Conservation (phyloP, 768 basidiomycete genomes). For the Pulveroboletus frians region DNA sequence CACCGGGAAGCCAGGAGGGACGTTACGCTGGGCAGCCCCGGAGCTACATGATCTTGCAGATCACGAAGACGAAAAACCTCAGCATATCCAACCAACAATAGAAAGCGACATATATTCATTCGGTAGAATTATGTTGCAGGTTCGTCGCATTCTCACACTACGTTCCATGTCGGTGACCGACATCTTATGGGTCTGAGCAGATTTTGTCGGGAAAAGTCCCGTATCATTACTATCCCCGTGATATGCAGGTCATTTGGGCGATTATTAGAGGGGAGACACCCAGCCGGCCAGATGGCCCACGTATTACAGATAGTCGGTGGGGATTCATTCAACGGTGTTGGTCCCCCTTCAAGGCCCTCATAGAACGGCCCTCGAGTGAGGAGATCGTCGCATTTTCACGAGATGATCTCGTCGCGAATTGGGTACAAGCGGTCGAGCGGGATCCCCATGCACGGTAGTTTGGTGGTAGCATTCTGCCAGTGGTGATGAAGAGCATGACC, state of each 20-base stretch:
- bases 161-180: not conserved
- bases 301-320: constrained; percentile 3
- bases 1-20: not conserved
- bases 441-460: too few species aligned
- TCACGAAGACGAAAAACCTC: not conserved
- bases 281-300: not conserved
- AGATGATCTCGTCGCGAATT: not conserved
- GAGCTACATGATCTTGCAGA: constrained; percentile 30
- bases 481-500: too few species aligned
- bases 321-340: not conserved
- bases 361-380: constrained; percentile 1
- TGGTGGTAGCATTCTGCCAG: too few species aligned
- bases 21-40: constrained; percentile 27
- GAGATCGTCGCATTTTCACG: not conserved
- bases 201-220: constrained; percentile 2
- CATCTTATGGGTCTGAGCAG: not conserved
- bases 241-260: not conserved
- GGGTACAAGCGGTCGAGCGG: not conserved
- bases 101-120: constrained; percentile 8
- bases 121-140: constrained; percentile 29
- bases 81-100: not conserved
- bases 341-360: not conserved
- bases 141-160: not conserved
- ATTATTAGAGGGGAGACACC: not conserved
- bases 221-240: not conserved